Evolutionary conservation across 768 basidiomycete genomes (phyloP), one percentile per base, ranked within the genome.

Genomic region (Naganishia antarctica): DNA sequence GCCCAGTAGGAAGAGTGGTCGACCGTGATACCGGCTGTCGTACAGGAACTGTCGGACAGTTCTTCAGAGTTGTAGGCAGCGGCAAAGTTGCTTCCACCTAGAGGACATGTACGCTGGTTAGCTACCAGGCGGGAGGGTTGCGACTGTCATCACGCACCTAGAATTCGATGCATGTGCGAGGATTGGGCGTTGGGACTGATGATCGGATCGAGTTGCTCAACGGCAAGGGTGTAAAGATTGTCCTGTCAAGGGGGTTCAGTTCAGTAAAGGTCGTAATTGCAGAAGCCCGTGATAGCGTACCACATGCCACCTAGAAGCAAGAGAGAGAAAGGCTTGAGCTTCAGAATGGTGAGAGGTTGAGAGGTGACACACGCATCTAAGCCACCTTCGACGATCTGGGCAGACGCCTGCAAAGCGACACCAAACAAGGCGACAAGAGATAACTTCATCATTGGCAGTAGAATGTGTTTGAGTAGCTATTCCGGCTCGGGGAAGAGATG

Each of bases 91-190:
- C 43, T 59, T 18, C 63, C 63, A 7, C 61, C 64, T 62, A 53
- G 13, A 21, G 13, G n/a, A 44, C 13, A 9, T 6, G n/a, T 21
- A n/a, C 6, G n/a, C 43, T 5, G 11, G 6, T 15, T n/a, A 5
- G n/a, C n/a, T 18, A 44, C 18, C 43, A 44, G n/a, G n/a, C 11
- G 18, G 18, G n/a, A 44, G 34, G 43, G n/a, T n/a, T 9, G 43
- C 43, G 43, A 44, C 8, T n/a, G 43, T 6, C 29, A 49, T 21
- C 18, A 31, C 63, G 32, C 18, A 40, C 66, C 64, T 51, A 76
- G 53, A 47, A 76, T 66, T 65, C 71, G 64, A 68, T 76, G 75
- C 75, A 74, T 73, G 47, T 76, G 75, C 12, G 69, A 61, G 9
- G 63, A 44, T 18, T 69, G 66, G 7, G 49, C 63, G 45, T 75